Percentiles rank a stretch among this genome's conserved stretches.
phyloP scores from a whole-genome alignment of 2,329 filamentous ascomycete genomes.

The Alternaria ethzedia region DNA sequence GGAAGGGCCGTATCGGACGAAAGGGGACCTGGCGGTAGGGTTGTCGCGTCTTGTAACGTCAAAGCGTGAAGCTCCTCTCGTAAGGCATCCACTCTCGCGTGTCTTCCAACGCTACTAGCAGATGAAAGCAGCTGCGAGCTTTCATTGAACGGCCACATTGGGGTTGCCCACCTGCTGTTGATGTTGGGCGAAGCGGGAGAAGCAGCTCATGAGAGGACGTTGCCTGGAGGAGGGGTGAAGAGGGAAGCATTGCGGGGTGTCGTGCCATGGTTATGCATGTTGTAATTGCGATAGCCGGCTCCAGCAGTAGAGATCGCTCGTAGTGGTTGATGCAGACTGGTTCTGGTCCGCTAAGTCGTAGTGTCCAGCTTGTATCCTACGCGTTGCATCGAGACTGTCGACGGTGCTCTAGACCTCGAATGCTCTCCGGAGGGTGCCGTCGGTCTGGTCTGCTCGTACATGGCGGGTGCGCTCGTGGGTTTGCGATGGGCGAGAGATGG shows the following conservation, averaged over 20 bases:
- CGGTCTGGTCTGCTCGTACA: neutral
- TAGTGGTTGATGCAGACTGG: constrained; percentile 4
- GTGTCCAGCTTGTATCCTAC: neutral
- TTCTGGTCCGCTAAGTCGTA: constrained; percentile 8
- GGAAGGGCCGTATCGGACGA: neutral
- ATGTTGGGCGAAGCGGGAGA: neutral
- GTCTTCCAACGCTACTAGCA: neutral
- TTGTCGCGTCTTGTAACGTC: neutral
- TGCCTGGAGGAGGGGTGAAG: neutral
- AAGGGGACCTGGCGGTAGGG: neutral
- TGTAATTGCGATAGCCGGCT: neutral
- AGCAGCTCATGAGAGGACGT: neutral
- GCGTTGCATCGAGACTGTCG: neutral
- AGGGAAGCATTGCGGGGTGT: neutral
- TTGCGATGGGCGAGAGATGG: neutral
- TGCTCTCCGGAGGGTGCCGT: neutral
- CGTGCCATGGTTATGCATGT: neutral
- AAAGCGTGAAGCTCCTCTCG: neutral
- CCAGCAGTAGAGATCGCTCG: neutral
- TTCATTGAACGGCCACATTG: neutral
- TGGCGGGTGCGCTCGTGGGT: neutral
- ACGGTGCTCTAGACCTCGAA: neutral
- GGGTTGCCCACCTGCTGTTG: neutral
- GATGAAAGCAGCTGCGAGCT: neutral
- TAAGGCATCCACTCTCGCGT: neutral